Conservation (phyloP, 2,329 filamentous ascomycete species). For the Gaeumannomyces tritici region DNA sequence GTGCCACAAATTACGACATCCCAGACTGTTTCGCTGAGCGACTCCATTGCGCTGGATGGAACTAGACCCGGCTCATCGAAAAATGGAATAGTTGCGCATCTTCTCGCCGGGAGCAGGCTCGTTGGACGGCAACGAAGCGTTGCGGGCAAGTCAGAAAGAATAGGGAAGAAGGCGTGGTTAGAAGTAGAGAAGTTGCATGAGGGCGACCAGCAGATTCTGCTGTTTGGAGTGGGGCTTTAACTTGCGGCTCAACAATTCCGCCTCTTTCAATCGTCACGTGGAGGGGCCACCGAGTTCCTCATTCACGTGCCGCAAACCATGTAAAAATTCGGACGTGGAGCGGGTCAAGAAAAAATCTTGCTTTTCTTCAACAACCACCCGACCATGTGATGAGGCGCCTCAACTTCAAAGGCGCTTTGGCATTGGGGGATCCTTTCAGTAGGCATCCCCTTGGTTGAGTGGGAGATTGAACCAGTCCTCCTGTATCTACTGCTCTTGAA, state of each 20-base stretch:
- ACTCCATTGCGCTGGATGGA: conserved; percentile 49
- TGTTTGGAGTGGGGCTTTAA: neutral
- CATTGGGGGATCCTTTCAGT: conserved; percentile 39
- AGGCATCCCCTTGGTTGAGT: conserved; percentile 44
- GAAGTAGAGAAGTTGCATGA: too few species aligned
- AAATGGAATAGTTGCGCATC: neutral
- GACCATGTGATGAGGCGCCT: conserved; percentile 23
- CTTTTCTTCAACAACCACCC: conserved; percentile 27
- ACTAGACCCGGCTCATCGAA: neutral
- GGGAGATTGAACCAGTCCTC: conserved; percentile 54
- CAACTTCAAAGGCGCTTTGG: conserved; percentile 2
- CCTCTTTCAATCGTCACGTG: neutral
- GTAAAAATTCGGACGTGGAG: neutral
- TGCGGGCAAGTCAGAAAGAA: neutral
- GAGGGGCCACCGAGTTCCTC: too few species aligned
- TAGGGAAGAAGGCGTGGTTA: conserved; percentile 8
- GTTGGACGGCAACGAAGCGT: neutral
- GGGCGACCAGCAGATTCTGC: neutral
- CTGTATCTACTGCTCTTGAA: conserved; percentile 87
- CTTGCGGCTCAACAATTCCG: neutral
- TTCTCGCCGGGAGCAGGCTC: neutral
- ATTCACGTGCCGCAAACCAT: neutral
- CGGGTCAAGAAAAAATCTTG: too few species aligned
- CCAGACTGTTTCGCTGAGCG: conserved; percentile 64
- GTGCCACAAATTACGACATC: conserved; percentile 74